Evolutionary conservation across 2,329 filamentous ascomycete genomes (phyloP).

Genomic region (Sporothrix brasiliensis): DNA sequence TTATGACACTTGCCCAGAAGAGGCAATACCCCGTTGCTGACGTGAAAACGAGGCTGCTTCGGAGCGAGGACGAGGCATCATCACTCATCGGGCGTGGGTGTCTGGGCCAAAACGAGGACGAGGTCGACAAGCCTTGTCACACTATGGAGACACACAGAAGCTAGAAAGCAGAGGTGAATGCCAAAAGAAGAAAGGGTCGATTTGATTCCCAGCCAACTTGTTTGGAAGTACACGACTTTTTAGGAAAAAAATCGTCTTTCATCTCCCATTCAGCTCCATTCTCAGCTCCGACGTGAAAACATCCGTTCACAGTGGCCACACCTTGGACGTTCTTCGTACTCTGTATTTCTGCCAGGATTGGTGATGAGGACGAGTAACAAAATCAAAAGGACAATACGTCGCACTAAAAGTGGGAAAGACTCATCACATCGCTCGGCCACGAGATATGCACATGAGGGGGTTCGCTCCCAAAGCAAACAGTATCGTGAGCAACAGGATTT

Average conservation of each 20-base stretch:
- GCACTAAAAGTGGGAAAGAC: not conserved
- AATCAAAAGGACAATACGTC: not conserved
- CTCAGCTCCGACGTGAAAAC: not conserved
- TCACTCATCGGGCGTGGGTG: not conserved
- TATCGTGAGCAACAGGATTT: constrained; percentile 8
- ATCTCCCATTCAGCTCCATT: not conserved
- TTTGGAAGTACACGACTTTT: not conserved
- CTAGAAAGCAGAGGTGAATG: not conserved
- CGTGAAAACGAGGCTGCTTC: not conserved
- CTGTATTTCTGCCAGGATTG: not conserved
- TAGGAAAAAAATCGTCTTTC: not conserved
- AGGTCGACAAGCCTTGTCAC: constrained; percentile 8
- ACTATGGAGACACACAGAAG: not conserved
- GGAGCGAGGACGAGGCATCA: not conserved
- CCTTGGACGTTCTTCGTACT: not conserved
- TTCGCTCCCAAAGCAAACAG: not conserved
- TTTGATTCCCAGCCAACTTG: not conserved
- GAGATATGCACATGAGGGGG: not conserved
- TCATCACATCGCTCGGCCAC: constrained; percentile 9
- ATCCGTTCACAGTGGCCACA: not conserved
- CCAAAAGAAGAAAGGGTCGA: not conserved
- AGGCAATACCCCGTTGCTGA: constrained; percentile 16
- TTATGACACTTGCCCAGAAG: constrained; percentile 6
- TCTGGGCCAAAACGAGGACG: not conserved
- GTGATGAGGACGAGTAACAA: not conserved